These are phyloP conservation scores for Aureobasidium mangrovei DNA, from an alignment of 2,329 filamentous ascomycete species.

Conservation along the genomic window DNA sequence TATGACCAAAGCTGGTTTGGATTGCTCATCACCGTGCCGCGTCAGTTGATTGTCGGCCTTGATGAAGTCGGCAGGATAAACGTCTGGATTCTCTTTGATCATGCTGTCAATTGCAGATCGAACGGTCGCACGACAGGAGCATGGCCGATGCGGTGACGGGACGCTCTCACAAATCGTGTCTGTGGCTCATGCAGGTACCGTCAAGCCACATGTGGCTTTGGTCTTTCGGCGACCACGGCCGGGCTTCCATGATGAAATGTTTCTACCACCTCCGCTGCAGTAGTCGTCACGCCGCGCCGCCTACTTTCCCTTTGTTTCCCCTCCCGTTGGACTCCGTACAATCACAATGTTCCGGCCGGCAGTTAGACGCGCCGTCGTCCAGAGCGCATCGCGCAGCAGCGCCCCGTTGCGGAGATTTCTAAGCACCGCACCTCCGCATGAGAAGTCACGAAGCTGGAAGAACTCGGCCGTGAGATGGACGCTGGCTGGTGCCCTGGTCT, in stretches of 20 bases:
- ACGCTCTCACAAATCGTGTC: not conserved
- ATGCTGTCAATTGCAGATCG: not conserved
- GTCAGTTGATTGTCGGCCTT: not conserved
- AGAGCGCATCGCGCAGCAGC: slow-evolving; percentile 25
- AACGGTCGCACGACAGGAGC: slow-evolving; percentile 1
- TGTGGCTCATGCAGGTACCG: not conserved
- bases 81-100: not conserved
- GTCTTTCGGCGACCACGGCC: not conserved
- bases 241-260: not conserved
- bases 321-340: not conserved
- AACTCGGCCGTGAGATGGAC: slow-evolving; percentile 64
- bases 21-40: slow-evolving; percentile 1
- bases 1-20: slow-evolving; percentile 42
- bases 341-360: slow-evolving; percentile 45
- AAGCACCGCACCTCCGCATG: slow-evolving; percentile 50
- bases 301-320: not conserved
- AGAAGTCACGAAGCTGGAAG: slow-evolving; percentile 75
- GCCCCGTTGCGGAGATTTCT: slow-evolving; percentile 41
- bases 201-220: not conserved
- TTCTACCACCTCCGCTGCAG: slow-evolving; percentile 3
- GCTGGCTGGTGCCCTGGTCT: slow-evolving; percentile 65
- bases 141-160: not conserved
- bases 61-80: slow-evolving; percentile 12
- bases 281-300: not conserved
- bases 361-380: slow-evolving; percentile 35